Percentiles rank a stretch among this genome's conserved stretches.
phyloP scores from a whole-genome alignment of 768 basidiomycete genomes.

The Tricholoma saponaceum region DNA sequence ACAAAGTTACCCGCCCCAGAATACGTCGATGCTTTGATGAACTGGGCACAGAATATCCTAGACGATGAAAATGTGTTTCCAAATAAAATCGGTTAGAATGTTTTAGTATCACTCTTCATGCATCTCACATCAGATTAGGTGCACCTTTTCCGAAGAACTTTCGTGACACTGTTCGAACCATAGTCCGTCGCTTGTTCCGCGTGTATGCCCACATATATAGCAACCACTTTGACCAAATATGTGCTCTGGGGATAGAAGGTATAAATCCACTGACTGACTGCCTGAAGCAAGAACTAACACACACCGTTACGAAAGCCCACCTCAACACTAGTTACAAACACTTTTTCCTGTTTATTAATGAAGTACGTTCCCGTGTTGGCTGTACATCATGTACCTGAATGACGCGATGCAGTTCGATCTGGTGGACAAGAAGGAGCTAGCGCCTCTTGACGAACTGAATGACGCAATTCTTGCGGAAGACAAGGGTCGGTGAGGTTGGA shows the following conservation, averaged over 20 bases:
- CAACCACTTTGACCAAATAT: conserved; percentile 98
- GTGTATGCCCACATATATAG: conserved; percentile 99
- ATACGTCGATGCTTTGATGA: conserved; percentile 98
- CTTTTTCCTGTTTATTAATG: conserved; percentile 95
- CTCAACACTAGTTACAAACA: conserved; percentile 98
- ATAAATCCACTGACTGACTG: background rate
- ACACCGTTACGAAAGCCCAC: conserved; percentile 59
- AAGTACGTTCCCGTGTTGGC: conserved; percentile 47
- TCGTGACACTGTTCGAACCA: conserved; percentile 85
- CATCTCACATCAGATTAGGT: conserved; percentile 40
- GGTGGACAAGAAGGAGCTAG: conserved; percentile 95
- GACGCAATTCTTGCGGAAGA: conserved; percentile 74
- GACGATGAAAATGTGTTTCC: conserved; percentile 94
- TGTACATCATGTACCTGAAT: background rate
- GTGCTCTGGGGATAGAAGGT: conserved; percentile 98
- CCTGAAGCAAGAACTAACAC: background rate
- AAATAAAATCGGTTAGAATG: conserved; percentile 78
- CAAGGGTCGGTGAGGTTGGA: conserved; percentile 18
- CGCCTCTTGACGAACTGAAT: conserved; percentile 92
- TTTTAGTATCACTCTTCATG: background rate
- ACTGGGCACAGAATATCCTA: conserved; percentile 90
- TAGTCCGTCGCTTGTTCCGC: conserved; percentile 88
- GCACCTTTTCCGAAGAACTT: conserved; percentile 90
- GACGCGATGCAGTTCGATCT: conserved; percentile 67
- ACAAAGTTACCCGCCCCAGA: conserved; percentile 95